Evolutionary conservation across 2,329 filamentous ascomycete genomes (phyloP), one percentile per base, ranked within the genome.

Genomic region (Bipolaris bicolor): DNA sequence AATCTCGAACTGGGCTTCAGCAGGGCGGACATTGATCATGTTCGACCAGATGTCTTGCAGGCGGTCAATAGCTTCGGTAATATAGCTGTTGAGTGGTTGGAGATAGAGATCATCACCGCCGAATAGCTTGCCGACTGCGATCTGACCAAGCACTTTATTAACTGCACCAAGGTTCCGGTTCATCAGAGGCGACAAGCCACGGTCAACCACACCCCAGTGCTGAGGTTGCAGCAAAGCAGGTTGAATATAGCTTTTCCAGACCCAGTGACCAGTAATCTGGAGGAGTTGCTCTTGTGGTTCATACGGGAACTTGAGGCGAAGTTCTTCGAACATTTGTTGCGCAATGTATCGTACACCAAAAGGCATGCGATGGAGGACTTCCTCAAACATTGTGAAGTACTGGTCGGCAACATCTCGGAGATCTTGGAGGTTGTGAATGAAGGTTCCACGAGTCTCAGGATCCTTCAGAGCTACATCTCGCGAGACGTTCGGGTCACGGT

Each of bases 381-480:
- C 92, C 72, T 98, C 93, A 10, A 97, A 79, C 3, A 88, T 86
- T 33, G 87, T 76, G 71, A 98, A 89, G 76, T 96, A 94, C 65
- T 96, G 92, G 72, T 98, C 92, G 49, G 91, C 92, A 64, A 99
- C 95, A 75, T 98, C 95, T 50, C 95, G 86, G 52, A 99, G 86
- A 72, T 98, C 94, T 68, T 96, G 90, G 43, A 99, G 83, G 72
- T 99, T 92, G 70, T 95, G 90, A 56, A 99, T 96, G 75, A 99
- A 99, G 24, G 93, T 88, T 58, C 90, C 88, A 68, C 94, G 87
- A 1, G 95, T 98, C 77, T 99, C 95, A 0, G 89, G 89, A 70
- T 99, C 95, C 66, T 93, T 89, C 74, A 99, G 97, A n/a, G 95
- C 95, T 66, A 96, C 84, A 74, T 99, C 95, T 61, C 93, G 87